Evolutionary conservation across 768 basidiomycete genomes (phyloP), one percentile per base, ranked within the genome.

Genomic region (Mycena polygramma): DNA sequence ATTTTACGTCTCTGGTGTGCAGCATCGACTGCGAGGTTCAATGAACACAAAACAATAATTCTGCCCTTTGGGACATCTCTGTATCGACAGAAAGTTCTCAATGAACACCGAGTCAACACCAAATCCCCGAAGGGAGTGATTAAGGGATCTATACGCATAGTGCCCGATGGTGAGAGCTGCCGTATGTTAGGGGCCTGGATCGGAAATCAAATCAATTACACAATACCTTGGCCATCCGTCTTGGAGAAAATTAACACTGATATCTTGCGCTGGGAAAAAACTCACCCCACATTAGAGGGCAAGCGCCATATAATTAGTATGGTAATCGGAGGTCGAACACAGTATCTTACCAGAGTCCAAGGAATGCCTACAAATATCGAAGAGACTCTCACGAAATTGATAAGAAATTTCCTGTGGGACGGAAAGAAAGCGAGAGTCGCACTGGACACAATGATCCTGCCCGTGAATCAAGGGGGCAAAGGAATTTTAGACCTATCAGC

Each of bases 221-320:
- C 41, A 8, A 48, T 22, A 60, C 58, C 57, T 2, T 57, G 57
- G 57, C 57, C 57, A 1, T 37, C 57, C 19, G 39, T 41, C 20
- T 8, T 57, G 13, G 36, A 57, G 14, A 60, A 60, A 49, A 60
- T 60, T 20, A 48, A 49, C 17, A 48, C 43, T 19, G 58, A 60
- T 35, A 15, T 60, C 45, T 10, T 46, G 30, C 58, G 26, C 20
- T 60, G 58, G 58, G 24, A 49, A 30, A 22, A 8, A 45, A 60
- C 59, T 7, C 41, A 65, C 43, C 75, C 74, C 0, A 75, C 72
- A 0, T 39, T 76, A 10, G 43, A 66, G 41, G 75, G 76, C 0
- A 64, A 61, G 22, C 39, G 66, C 0, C 68, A 77, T 20, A 71
- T 77, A 1, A 52, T 75, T 0, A 73, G 77, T 39, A 74, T 76